phyloP scores from a whole-genome alignment of 176 grass and related monocot genomes.

The Poa pratensis region DNA sequence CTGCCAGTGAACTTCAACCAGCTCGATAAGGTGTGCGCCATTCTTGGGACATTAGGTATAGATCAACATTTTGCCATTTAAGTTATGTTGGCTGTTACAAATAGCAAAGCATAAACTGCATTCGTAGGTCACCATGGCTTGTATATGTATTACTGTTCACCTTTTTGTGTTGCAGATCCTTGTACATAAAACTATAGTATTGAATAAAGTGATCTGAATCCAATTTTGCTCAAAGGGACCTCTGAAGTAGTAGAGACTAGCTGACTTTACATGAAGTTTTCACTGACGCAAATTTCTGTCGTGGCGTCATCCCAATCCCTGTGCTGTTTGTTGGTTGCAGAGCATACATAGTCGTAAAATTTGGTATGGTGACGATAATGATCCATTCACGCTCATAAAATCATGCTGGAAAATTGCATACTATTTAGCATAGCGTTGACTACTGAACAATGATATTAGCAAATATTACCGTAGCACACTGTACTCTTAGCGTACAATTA shows the following conservation, averaged over 20 bases:
- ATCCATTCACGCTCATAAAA: neutral
- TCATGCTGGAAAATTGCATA: neutral
- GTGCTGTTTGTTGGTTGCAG: neutral
- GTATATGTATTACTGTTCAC: slow-evolving; percentile 41
- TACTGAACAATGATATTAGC: neutral
- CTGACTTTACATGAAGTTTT: slow-evolving; percentile 1
- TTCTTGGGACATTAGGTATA: slow-evolving; percentile 51
- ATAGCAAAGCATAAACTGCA: slow-evolving; percentile 55
- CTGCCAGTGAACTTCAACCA: slow-evolving; percentile 29
- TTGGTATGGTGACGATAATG: neutral
- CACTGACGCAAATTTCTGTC: neutral
- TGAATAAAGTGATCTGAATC: slow-evolving; percentile 59
- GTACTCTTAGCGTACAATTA: neutral
- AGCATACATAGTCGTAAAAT: neutral
- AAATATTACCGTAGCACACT: neutral
- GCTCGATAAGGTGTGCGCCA: slow-evolving; percentile 26
- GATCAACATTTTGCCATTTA: slow-evolving; percentile 51
- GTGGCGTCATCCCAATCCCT: neutral
- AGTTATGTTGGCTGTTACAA: slow-evolving; percentile 62
- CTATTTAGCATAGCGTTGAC: neutral
- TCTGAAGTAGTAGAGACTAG: neutral
- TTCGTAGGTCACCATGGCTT: slow-evolving; percentile 32
- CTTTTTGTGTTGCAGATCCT: slow-evolving; percentile 29
- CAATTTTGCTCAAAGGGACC: slow-evolving; percentile 35
- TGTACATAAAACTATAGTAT: slow-evolving; percentile 52